Base-by-base conservation (phyloP, 345 rosid genomes). In the Aegle marmelos region DNA sequence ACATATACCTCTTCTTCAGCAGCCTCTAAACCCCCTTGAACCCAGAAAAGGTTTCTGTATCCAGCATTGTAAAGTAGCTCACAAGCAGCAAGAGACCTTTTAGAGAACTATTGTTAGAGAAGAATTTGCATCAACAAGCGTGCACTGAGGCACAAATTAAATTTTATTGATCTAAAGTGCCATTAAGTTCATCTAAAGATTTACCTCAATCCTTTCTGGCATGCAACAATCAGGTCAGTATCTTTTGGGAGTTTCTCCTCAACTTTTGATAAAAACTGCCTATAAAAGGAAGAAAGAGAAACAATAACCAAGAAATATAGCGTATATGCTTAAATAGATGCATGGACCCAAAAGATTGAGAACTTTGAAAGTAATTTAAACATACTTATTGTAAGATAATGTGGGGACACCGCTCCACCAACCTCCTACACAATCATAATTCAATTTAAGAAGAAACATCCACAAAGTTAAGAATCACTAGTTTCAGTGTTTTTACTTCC, bases 341-440 rank as follows among this genome's bases (percentile, higher is more conserved):
- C 70, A 69, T 30, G 68, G 37, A 76, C 48, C 24, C 59, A 5
- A 57, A 62, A 76, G 75, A 58, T 33, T 45, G 56, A 10, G 56
- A 73, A 36, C n/a, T 77, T 17, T 4, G n/a, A 67, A 34, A 41
- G 27, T 17, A 79, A 58, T 68, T 69, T 41, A 31, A 71, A 78
- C 83, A n/a, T 82, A 95, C 98, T 82, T 90, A 79, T 93, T 81
- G 76, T 83, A 91, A 81, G 91, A 83, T 39, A 95, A 75, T 9
- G 87, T 88, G 66, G 98, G 95, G 56, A 76, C 87, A 39, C 98
- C 98, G 73, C 98, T 95, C 98, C 99, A 92, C 99, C 99, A 95
- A 66, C 98, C 96, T 79, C 99, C 99, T 93, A 82, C 72, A 84
- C 70, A 82, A 79, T 36, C 60, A 76, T 36, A 82, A 84, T 62